Evolutionary conservation across 1,139 yeast species (phyloP), one percentile per base, ranked within the genome.

Genomic region (Ogataea hybrid): DNA sequence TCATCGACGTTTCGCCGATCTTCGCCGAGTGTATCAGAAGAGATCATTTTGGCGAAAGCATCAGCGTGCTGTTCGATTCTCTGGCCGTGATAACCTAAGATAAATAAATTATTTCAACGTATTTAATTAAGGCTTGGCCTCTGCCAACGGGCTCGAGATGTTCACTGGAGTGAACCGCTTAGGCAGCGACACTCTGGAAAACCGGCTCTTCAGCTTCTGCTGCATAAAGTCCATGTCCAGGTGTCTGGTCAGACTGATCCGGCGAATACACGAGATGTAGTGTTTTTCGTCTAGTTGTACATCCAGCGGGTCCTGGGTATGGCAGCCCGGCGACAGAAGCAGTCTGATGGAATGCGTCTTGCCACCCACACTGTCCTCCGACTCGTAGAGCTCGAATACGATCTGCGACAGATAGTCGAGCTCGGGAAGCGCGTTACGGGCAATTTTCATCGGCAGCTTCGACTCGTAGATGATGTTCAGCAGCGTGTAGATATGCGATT

Each of bases 21-120:
- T 85, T 94, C 61, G 97, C 98, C 27, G 99, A 94, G 69, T 92
- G 97, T 67, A 92, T 94, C 51, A 81, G 99, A 70, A 84, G 99
- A 70, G 96, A 92, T 63, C 98, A 94, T 64, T 90, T 90, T 58
- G 98, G 97, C 61, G 97, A 90, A 69, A 84, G 95, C 50, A 90
- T 90, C 50, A 85, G 95, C 27, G 96, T 89, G 28, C 70, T 90
- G 56, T 90, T 90, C 62, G 96, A 89, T 64, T 88, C 95, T 33
- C 72, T 88, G 53, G 83, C 88, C 43, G 78, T 84, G 36, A 70
- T 82, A 38, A 79, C 74, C 50, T 76, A 25, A 32, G 18, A 14
- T 29, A 37, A 32, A 28, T 35, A 29, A 23, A 34, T 15, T 32
- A 21, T 36, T 5, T 20, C n/a, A 11, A 8, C 14, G 23, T 29